Evolutionary conservation across 225 moss, liverwort and hornwort species (phyloP), one percentile per base, ranked within the genome.

Genomic region (Marchantia paleacea): DNA sequence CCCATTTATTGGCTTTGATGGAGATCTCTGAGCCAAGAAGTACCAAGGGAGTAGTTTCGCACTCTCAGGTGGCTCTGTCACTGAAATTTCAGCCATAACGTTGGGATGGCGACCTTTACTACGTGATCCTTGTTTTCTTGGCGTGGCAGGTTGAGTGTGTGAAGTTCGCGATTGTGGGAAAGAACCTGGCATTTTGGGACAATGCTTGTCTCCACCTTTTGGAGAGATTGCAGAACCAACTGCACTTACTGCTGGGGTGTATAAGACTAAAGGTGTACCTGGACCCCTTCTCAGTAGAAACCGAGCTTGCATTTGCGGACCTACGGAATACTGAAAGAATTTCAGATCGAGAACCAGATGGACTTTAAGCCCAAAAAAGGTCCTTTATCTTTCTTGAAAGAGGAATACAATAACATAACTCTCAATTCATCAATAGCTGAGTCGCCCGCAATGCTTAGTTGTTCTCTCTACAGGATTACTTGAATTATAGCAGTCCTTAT

Each of bases 271-370:
- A 20, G 91, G 89, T 73, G 89, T 88, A 29, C 88, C 84, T 70
- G 88, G 85, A 64, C 83, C 75, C 76, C 91, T 85, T 81, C 83
- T 83, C 57, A 89, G 76, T 55, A 91, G 75, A 82, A 81, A 86
- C 25, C 86, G 83, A 75, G 91, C 87, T 77, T 91, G 87, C 80
- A 82, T 86, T 84, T 91, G 86, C 74, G 86, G 85, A 72, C 89
- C 91, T 91, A 60, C 70, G 79, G 52, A 73, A 15, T 18, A 76
- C 55, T 51, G 52, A 22, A 30, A 71, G 7, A 25, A 54, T 31
- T 60, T 76, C 60, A 61, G 28, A 1, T 9, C 3, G 60, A 6
- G 54, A 10, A 14, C n/a, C 26, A 52, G 6, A 73, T 7, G 24
- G 39, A 47, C 62, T 62, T 62, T 8, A 0, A 62, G 39, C 39